These are phyloP conservation scores for Cryphonectria parasitica DNA, from an alignment of 2,329 filamentous ascomycete genomes.

Conservation along the genomic window DNA sequence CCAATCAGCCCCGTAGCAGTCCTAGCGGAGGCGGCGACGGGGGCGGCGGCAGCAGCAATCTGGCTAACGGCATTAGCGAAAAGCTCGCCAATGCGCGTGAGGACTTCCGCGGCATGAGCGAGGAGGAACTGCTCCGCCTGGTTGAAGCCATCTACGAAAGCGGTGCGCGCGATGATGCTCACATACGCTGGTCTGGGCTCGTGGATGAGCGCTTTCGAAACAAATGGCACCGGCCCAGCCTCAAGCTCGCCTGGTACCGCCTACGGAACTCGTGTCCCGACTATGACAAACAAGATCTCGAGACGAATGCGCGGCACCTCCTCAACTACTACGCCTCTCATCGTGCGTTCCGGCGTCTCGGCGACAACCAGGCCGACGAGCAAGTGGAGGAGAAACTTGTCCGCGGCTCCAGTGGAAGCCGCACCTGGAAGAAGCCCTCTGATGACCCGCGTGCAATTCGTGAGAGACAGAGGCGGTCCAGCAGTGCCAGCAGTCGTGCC, in stretches of 20 bases:
- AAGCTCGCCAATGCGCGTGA: slow-evolving; percentile 47
- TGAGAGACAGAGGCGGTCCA: slow-evolving; percentile 24
- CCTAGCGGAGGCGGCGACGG: too few species aligned
- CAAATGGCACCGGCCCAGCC: slow-evolving; percentile 44
- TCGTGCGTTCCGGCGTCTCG: slow-evolving; percentile 7
- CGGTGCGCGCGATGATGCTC: slow-evolving; percentile 45
- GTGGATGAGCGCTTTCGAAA: slow-evolving; percentile 45
- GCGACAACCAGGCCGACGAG: slow-evolving; percentile 20
- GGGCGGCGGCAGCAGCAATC: too few species aligned
- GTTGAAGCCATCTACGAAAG: slow-evolving; percentile 48
- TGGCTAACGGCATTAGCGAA: slow-evolving; percentile 44
- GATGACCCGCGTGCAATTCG: slow-evolving; percentile 20
- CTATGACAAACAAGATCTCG: slow-evolving; percentile 38
- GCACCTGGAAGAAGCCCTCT: slow-evolving; percentile 22
- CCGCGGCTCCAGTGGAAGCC: slow-evolving; percentile 11
- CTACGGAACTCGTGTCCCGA: slow-evolving; percentile 42
- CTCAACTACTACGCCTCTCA: slow-evolving; percentile 29
- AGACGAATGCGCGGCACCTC: slow-evolving; percentile 43
- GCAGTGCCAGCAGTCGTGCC: slow-evolving; percentile 19
- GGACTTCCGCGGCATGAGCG: slow-evolving; percentile 47
- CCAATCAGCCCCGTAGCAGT: slow-evolving; percentile 29
- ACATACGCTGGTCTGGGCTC: slow-evolving; percentile 55
- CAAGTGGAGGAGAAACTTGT: slow-evolving; percentile 23
- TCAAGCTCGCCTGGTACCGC: slow-evolving; percentile 46
- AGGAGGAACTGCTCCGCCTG: slow-evolving; percentile 50